Conservation (phyloP, 768 basidiomycete species). For the Cystofilobasidium capitatum region DNA sequence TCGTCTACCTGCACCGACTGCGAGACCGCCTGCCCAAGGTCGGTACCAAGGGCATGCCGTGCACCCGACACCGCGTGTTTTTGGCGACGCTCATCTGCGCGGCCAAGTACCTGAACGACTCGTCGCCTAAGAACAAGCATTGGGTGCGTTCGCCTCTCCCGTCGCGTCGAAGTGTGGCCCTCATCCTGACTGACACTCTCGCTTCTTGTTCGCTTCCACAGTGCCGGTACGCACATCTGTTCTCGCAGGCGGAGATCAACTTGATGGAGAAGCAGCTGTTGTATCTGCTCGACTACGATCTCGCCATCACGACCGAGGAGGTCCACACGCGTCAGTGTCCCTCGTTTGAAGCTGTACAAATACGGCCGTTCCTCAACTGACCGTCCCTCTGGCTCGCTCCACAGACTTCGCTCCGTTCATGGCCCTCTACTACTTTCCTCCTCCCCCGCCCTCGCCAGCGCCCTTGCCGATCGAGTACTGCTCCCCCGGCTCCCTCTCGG, state of each 20-base stretch:
- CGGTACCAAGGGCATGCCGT: constrained; percentile 51
- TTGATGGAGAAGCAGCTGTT: constrained; percentile 75
- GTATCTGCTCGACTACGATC: constrained; percentile 67
- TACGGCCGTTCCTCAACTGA: background rate
- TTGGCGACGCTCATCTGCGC: constrained; percentile 80
- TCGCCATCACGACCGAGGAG: constrained; percentile 56
- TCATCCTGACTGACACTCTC: background rate
- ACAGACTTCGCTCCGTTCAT: constrained; percentile 17
- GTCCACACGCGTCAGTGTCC: constrained; percentile 34
- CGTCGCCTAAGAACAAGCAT: constrained; percentile 79
- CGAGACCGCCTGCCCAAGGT: constrained; percentile 71
- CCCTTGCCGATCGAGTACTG: background rate
- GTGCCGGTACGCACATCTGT: constrained; percentile 62
- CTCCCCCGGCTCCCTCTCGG: background rate
- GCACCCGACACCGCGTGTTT: constrained; percentile 77
- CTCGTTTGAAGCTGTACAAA: background rate
- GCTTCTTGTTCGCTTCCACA: background rate
- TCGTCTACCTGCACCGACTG: constrained; percentile 68
- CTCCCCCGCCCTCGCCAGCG: constrained; percentile 1
- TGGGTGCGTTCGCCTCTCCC: constrained; percentile 48
- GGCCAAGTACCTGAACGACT: constrained; percentile 84
- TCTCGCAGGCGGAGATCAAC: constrained; percentile 69
- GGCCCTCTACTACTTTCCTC: background rate
- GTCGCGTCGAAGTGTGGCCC: background rate
- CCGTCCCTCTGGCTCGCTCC: background rate